Evolutionary conservation across 495 filamentous ascomycete species (phyloP).

Genomic region (Extremus antarcticus): DNA sequence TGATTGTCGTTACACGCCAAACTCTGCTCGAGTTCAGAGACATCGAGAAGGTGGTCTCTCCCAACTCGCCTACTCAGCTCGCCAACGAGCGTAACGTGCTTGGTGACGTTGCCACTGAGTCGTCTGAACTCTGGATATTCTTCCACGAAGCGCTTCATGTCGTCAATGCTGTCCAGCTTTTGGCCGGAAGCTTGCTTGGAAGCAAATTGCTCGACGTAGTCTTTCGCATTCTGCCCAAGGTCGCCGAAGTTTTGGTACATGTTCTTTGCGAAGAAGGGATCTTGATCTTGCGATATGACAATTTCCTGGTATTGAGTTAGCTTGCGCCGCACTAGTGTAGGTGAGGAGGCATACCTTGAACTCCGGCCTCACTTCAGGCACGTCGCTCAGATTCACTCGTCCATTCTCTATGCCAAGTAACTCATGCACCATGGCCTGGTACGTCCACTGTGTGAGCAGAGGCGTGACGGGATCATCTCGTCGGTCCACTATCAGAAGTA

Average conservation of each 20-base stretch:
- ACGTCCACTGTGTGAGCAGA: constrained; percentile 93
- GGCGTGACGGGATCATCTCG: constrained; percentile 96
- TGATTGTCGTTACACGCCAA: constrained; percentile 96
- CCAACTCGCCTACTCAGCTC: constrained; percentile 82
- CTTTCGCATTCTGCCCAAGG: constrained; percentile 92
- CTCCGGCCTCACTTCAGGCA: constrained; percentile 82
- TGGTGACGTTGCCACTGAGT: constrained; percentile 94
- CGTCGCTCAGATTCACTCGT: constrained; percentile 71
- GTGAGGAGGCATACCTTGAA: constrained; percentile 42
- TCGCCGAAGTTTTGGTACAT: constrained; percentile 99
- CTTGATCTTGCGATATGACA: constrained; percentile 91
- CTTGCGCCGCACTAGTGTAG: constrained; percentile 1
- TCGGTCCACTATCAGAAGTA: constrained; percentile 80
- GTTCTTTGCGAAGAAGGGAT: constrained; percentile 99
- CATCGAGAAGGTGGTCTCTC: constrained; percentile 74
- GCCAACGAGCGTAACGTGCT: constrained; percentile 90
- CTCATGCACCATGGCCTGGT: constrained; percentile 98
- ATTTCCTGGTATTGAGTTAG: constrained; percentile 48
- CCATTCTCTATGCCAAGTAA: constrained; percentile 88
- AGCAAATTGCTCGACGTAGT: constrained; percentile 96
- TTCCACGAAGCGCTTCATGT: constrained; percentile 99
- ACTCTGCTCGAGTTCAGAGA: constrained; percentile 93
- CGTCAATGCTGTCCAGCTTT: constrained; percentile 90
- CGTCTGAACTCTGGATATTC: constrained; percentile 97
- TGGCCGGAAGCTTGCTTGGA: constrained; percentile 84